Evolutionary conservation across 768 basidiomycete genomes (phyloP), one percentile per base, ranked within the genome.

Genomic region (Tylopilus sp.): DNA sequence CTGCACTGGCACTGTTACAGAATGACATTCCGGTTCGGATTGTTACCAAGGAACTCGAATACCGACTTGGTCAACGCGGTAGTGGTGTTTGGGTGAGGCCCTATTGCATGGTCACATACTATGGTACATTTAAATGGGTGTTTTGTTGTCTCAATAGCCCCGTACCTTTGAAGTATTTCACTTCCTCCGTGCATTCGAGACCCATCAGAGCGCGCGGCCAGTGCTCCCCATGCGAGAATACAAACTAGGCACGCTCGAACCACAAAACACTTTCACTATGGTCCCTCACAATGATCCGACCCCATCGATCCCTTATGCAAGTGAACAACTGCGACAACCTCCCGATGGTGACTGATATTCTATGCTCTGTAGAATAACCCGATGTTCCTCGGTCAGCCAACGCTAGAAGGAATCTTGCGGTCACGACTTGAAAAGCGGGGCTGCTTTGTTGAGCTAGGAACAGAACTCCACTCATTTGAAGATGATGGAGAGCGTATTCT

Each of bases 11-110:
- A 8, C 31, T 31, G 31, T 31, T 31, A 13, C 68, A 69, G 22
- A 78, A 79, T 61, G 72, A 74, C 6, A 64, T 82, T 14, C 71
- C 77, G 11, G 74, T 83, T 8, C 76, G 79, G n/a, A 73, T 84
- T 25, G 76, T 83, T 42, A 76, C 83, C 53, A 79, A 78, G 55
- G 73, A 71, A 46, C 58, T 67, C 0, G 45, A 66, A 1, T 68
- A 71, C 12, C 69, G 63, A 16, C 56, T 72, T 14, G 74, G 74
- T 2, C 71, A 75, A 53, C 72, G 78, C 3, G 72, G 71, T 3
- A 64, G 64, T 4, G 75, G 67, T 5, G 57, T 79, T 24, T 74
- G 73, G 71, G 76, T 75, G 37, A 29, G 66, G 28, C 50, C 14
- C 13, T 8, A 30, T 31, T 3, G 6, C 37, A 6, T 5, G 34